Evolutionary conservation across 208 protist genomes (phyloP), one percentile per base, ranked within the genome.

Genomic region (Acanthamoeba culbertsoni): DNA sequence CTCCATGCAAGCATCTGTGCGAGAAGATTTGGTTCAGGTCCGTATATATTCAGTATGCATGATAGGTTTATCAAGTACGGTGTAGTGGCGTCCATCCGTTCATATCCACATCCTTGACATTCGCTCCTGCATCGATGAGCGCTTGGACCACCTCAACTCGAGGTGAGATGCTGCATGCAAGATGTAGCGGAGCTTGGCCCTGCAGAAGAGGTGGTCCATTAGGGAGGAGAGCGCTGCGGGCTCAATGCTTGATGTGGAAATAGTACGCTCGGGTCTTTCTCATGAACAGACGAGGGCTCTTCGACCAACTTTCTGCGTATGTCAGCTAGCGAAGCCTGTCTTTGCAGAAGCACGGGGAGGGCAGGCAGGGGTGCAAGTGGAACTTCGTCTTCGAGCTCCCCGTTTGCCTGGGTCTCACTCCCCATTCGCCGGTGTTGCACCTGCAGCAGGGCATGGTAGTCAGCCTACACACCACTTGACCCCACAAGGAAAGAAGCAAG

Each of bases 261-360:
- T n/a, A 10, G 68, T 79, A 79, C 68, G 33, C 37, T 51, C 0
- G 26, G 35, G 46, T 89, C 53, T 33, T 89, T 89, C 20, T 89
- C 79, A 46, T 63, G 46, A 46, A 89, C 26, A 5, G 33, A 89
- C 33, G 79, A 5, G 33, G 79, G 79, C 33, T 89, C 79, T 31
- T 89, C 79, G 8, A 62, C 79, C 26, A 89, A 33, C 26, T 89
- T 89, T 26, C 79, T 26, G n/a, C 53, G 45, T 14, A 89, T 89
- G 53, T 89, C 79, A 7, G 31, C 48, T 18, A 89, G 35, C 79
- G 79, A 62, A 33, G 79, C 79, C 10, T 46, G 68, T n/a, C 37
- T 20, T 23, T 79, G 68, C 6, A 79, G 40, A n/a, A 79, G 68
- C 16, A 77, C 68, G 2, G 33, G 33, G 7, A 77, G 33, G 37